Base-by-base conservation (phyloP, 1,139 yeast genomes). In the Kodamaea derodonti region DNA sequence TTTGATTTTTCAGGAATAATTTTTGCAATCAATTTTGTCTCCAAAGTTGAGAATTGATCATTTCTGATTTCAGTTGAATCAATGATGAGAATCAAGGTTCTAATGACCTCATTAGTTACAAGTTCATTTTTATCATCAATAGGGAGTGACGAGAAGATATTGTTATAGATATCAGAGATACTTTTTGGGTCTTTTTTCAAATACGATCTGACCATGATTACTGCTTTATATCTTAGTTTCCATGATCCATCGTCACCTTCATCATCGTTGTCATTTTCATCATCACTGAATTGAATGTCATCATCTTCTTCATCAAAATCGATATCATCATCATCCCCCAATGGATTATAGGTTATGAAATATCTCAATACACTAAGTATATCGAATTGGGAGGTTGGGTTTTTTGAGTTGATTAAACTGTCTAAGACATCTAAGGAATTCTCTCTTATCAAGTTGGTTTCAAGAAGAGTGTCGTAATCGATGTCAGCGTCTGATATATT, bases 201-300 rank as follows among this genome's bases (percentile, higher is more conserved):
- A n/a, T 78, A 40, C 0, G 69, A 58, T 9, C 66, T 54, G 3
- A 73, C 52, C 23, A 81, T 52, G 17, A 62, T 59, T 2, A 78
- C 70, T 0, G 87, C 62, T 37, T 71, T 72, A 28, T 76, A 65
- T 39, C 95, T 66, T 24, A 86, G 55, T 45, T 79, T 80, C 86
- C 94, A 83, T 1, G 85, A 75, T 20, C 78, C 76, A 46, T 82
- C 88, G 34, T 77, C 78, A 27, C 57, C 61, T 17, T 49, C 60
- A 12, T 48, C 48, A 29, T 47, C 53, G 14, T 61, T 64, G 14
- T 60, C 70, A 22, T 60, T 63, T 17, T 63, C 72, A 24, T 59
- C 63, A 11, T 61, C 68, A 15, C 69, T 76, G 31, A 52, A 47
- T 22, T 50, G 65, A 51, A 60, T 69, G 12, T 60, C 54, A 10